phyloP scores from a whole-genome alignment of 768 basidiomycete genomes.

The Serendipita indica region DNA sequence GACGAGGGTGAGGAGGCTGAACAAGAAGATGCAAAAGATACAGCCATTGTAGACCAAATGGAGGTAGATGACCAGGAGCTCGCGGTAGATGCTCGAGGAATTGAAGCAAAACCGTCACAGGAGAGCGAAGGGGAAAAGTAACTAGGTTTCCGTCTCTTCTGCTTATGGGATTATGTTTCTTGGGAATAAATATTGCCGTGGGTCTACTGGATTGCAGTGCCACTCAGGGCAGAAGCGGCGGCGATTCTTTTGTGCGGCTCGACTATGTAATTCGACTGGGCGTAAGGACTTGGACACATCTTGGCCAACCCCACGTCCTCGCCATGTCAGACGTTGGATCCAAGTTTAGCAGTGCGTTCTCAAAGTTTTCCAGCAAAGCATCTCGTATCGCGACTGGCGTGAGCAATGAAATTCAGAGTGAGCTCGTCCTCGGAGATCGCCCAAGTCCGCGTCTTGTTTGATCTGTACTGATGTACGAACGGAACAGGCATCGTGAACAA shows the following conservation, averaged over 20 bases:
- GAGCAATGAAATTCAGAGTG: background rate
- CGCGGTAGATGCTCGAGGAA: conserved; percentile 25
- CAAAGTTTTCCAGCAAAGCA: background rate
- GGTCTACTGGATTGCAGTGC: background rate
- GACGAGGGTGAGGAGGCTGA: conserved; percentile 10
- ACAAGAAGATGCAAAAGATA: conserved; percentile 15
- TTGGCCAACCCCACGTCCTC: background rate
- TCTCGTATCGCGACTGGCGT: background rate
- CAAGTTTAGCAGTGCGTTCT: background rate
- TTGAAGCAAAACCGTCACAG: conserved; percentile 21
- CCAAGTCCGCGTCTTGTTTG: no score
- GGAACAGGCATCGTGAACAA: conserved; percentile 8
- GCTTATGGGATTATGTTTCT: no score
- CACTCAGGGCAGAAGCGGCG: background rate
- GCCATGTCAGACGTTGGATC: background rate
- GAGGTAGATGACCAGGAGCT: conserved; percentile 33
- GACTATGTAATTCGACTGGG: background rate
- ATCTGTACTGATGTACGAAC: background rate
- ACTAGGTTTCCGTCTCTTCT: no score
- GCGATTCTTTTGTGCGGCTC: background rate
- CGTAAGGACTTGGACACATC: background rate
- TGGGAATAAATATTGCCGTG: no score
- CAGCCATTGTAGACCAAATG: conserved; percentile 30
- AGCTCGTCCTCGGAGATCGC: no score
- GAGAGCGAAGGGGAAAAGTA: background rate